Evolutionary conservation across 176 grass and related monocot species (phyloP).

Genomic region (Guadua angustifolia): DNA sequence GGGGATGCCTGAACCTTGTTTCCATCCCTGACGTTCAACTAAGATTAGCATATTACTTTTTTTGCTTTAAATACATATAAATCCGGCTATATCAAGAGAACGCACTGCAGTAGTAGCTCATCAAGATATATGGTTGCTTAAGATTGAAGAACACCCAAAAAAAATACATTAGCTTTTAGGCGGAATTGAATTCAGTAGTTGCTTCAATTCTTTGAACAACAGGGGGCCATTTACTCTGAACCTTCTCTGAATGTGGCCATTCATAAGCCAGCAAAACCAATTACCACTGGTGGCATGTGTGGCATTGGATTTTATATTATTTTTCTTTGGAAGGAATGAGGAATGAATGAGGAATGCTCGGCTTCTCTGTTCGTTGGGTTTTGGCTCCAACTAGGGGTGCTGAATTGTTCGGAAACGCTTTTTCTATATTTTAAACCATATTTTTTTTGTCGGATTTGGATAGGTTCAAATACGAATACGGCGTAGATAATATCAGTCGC

Average conservation of each 20-base stretch:
- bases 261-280: constrained; percentile 18
- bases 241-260: background rate
- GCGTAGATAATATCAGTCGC: too few species aligned
- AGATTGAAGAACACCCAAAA: background rate
- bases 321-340: too few species aligned
- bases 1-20: background rate
- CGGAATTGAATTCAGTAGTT: background rate
- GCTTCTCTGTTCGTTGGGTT: too few species aligned
- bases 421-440: too few species aligned
- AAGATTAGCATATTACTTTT: background rate
- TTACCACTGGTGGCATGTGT: background rate
- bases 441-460: too few species aligned
- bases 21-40: background rate
- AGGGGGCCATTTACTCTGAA: constrained; percentile 27
- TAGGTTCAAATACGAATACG: too few species aligned
- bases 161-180: constrained; percentile 24
- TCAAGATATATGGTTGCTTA: background rate
- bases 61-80: background rate
- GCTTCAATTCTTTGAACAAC: constrained; percentile 1
- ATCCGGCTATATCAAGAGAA: background rate
- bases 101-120: background rate
- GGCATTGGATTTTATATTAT: too few species aligned
- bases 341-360: too few species aligned
- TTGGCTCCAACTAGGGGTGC: too few species aligned
- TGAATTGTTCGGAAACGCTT: too few species aligned